Evolutionary conservation across 148 eudicot species (phyloP).

Genomic region (Persicaria tinctoria): DNA sequence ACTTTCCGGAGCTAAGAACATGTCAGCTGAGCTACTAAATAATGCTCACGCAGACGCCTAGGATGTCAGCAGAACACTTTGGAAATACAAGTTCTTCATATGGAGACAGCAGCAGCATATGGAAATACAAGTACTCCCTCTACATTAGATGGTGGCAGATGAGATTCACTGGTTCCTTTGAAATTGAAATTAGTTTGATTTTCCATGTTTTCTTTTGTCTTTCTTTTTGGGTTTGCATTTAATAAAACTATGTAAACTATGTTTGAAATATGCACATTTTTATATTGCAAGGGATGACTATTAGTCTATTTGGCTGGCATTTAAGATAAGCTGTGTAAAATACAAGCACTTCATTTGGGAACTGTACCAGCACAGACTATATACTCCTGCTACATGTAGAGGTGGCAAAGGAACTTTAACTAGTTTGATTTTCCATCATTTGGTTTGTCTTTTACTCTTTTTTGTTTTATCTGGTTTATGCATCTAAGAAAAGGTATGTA

Average conservation of each 20-base stretch:
- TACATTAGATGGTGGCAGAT: background rate
- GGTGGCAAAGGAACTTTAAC: no score
- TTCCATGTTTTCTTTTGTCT: background rate
- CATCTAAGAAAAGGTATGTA: no score
- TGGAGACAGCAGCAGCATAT: background rate
- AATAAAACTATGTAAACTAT: background rate
- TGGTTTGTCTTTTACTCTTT: no score
- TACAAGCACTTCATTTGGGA: no score
- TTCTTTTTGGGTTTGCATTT: background rate
- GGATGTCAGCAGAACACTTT: background rate
- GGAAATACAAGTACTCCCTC: background rate
- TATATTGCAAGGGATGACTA: no score
- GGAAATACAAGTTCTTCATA: background rate
- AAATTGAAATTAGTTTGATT: background rate
- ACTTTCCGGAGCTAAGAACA: background rate
- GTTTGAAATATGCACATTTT: background rate
- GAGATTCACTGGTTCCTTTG: background rate
- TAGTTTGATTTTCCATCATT: no score
- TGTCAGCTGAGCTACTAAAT: background rate
- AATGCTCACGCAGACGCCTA: background rate
- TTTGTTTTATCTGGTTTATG: no score
- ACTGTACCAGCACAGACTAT: no score
- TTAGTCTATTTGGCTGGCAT: no score
- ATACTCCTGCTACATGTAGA: no score
- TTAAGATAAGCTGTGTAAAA: no score